Base-by-base conservation (phyloP, 2,329 filamentous ascomycete species). In the Phaeophleospora eucalypticola region DNA sequence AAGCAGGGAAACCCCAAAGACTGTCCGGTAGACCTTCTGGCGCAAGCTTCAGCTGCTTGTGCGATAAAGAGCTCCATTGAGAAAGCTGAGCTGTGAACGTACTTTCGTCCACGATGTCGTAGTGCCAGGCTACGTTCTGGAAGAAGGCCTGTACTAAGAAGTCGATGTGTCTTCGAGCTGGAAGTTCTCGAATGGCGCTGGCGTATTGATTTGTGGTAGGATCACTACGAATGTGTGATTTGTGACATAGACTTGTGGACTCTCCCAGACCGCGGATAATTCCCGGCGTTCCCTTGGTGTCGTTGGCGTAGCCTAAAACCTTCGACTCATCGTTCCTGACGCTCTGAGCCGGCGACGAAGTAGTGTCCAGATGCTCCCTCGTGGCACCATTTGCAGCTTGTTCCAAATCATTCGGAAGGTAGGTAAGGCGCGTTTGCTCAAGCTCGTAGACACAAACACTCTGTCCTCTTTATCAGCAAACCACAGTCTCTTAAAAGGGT, bases 371-470 rank as follows among this genome's bases (percentile, higher is more conserved):
- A n/a, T n/a, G n/a, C n/a, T n/a, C n/a, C n/a, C n/a, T n/a, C n/a
- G n/a, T n/a, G 9, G 15, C 27, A 32, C 27, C n/a, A 32, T 32
- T n/a, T n/a, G 27, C n/a, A 8, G 27, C 8, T n/a, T 32, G 27
- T 8, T 32, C 8, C 8, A 8, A 8, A n/a, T 8, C 8, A 8
- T 32, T n/a, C 8, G 8, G 8, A 32, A n/a, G 27, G 27, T 8
- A 32, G n/a, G 27, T 15, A 36, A 15, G 16, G 6, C 18, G 36
- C 15, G 4, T 18, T 4, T 38, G 12, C 7, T 38, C 18, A 15
- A 38, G 15, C 15, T 38, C 36, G 36, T 38, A 38, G 36, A 38
- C 7, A 38, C 36, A 38, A 38, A 18, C 36, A 38, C 15, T 38
- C 36, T 38, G 36, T 6, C 20, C 16, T 38, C 36, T 38, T 38